Base-by-base conservation (phyloP, 78 protist species). In the Trichosphaerium sp. region DNA sequence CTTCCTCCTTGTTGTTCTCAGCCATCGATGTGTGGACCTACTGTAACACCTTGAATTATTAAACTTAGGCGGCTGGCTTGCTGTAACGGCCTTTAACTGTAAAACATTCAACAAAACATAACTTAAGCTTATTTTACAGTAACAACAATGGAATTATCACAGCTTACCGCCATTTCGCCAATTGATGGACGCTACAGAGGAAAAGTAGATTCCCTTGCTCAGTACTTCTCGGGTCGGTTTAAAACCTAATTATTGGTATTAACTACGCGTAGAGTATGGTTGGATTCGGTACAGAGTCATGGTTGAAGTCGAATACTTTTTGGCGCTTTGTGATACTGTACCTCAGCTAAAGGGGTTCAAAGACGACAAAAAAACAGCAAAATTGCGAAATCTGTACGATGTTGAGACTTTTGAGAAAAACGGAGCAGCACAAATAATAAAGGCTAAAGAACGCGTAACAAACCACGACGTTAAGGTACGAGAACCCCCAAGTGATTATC, bases 391-490 rank as follows among this genome's bases (percentile, higher is more conserved):
- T 10, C 75, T 84, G 12, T 34, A 79, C n/a, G 54, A 49, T 7
- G 56, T 70, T 39, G 51, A 56, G 71, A 0, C 10, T 23, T 23
- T 60, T 8, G 78, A 79, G 65, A 40, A 23, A 1, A 68, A 56
- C 23, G 69, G 18, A 31, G 80, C 78, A 59, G 90, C 90, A 14
- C 7, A n/a, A 23, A 34, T 29, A 25, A 76, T 88, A 12, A 88
- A 88, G 67, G 57, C 51, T n/a, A 88, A 77, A 39, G 93, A 88
- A 61, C 42, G 65, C 41, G 67, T 74, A 14, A 88, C 93, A 12
- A 83, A 80, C 54, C 93, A 88, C 65, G 93, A 88, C 38, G 80
- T 88, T n/a, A 88, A 88, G 66, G 86, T 47, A 14, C 39, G 18
- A 29, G 39, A 18, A 29, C 39, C 28, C 18, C 47, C 47, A 26